These are phyloP conservation scores for Theileria parva DNA, from an alignment of 169 alveolate genomes.

Conservation along the genomic window DNA sequence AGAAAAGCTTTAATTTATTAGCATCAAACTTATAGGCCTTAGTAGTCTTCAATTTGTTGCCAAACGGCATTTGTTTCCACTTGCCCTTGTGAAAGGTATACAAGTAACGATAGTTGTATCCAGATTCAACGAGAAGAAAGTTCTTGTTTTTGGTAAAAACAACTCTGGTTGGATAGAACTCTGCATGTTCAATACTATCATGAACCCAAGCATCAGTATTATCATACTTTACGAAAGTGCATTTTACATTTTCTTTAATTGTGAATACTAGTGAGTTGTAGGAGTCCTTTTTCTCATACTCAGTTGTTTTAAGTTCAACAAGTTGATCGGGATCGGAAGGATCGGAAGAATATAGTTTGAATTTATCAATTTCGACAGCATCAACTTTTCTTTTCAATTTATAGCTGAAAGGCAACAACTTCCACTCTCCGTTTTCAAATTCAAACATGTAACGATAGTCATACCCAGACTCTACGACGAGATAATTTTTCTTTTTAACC, in stretches of 20 bases:
- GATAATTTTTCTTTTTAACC: not conserved
- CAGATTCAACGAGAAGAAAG: not conserved
- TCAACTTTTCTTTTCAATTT: not conserved
- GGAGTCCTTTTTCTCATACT: not conserved
- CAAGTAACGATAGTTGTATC: not conserved
- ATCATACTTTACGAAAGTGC: not conserved
- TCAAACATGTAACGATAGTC: not conserved
- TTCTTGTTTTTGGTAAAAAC: not conserved
- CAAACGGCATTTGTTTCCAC: not conserved
- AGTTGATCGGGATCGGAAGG: not conserved
- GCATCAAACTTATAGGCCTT: not conserved
- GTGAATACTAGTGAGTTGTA: not conserved
- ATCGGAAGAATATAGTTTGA: not conserved
- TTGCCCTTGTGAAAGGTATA: not conserved
- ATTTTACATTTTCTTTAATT: too few relatives aligned
- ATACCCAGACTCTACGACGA: not conserved
- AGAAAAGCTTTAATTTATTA: not conserved
- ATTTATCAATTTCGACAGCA: not conserved
- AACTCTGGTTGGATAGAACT: not conserved
- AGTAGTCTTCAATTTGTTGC: not conserved
- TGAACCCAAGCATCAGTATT: not conserved
- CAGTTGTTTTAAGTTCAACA: not conserved
- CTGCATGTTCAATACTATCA: not conserved
- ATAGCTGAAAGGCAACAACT: not conserved
- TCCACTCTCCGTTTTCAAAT: not conserved